These are phyloP conservation scores for Globisporangium nodosum DNA, from an alignment of 352 stramenopile genomes.

Conservation along the genomic window DNA sequence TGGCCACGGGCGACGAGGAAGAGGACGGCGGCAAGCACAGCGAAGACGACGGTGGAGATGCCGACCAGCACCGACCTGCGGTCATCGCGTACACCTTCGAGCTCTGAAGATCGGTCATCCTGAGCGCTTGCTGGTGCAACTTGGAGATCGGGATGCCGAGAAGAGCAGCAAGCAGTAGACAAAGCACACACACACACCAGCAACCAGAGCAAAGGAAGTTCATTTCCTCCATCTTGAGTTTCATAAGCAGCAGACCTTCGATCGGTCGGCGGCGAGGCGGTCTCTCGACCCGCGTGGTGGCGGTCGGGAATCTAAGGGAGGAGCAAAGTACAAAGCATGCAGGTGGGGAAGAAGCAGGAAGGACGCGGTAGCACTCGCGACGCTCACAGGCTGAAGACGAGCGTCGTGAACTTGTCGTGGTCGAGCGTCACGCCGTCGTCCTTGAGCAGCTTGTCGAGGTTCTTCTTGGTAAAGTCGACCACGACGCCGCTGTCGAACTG, in stretches of 20 bases:
- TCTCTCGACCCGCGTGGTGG: background rate
- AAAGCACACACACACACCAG: background rate
- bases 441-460: constrained; percentile 44
- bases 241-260: background rate
- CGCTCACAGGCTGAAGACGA: constrained; percentile 77
- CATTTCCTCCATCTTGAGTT: constrained; percentile 18
- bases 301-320: background rate
- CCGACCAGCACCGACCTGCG: constrained; percentile 27
- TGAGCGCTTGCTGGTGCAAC: no score
- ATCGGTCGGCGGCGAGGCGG: background rate
- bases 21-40: constrained; percentile 24
- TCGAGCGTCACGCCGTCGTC: constrained; percentile 57
- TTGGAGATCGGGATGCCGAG: no score
- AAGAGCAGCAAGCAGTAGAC: background rate
- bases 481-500: constrained; percentile 63
- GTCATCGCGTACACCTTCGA: constrained; percentile 75
- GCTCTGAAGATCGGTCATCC: constrained; percentile 19
- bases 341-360: background rate
- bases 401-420: constrained; percentile 67
- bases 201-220: constrained; percentile 14
- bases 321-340: background rate
- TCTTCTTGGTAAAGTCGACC: constrained; percentile 79
- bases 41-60: constrained; percentile 19
- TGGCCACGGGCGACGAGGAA: constrained; percentile 1
- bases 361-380: background rate